Conservation (phyloP, 495 filamentous ascomycete species). For the Trichodelitschia bisporula region DNA sequence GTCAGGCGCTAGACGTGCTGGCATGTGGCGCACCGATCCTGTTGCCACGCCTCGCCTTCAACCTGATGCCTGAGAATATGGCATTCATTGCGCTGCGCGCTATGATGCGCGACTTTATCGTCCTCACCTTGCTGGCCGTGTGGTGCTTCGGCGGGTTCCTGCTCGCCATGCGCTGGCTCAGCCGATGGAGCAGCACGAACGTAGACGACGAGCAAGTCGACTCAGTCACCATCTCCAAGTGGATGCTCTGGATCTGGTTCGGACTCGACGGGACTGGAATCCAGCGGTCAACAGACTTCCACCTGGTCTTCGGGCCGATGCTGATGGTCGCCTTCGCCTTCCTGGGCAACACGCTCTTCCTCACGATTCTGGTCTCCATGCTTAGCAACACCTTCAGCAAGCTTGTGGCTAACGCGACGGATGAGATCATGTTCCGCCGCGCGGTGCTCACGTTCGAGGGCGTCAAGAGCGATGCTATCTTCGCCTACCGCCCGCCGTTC, state of each 20-base stretch:
- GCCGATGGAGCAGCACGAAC: constrained; percentile 9
- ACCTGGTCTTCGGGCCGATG: constrained; percentile 37
- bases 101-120: constrained; percentile 50
- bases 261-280: constrained; percentile 52
- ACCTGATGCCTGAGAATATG: constrained; percentile 47
- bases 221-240: constrained; percentile 37
- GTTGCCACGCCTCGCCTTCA: constrained; percentile 49
- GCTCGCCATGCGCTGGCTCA: constrained; percentile 43
- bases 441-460: constrained; percentile 54
- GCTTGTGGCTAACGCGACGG: constrained; percentile 35
- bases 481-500: constrained; percentile 49
- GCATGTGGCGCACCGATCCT: constrained; percentile 45
- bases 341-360: constrained; percentile 50
- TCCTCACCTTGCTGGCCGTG: constrained; percentile 34
- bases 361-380: constrained; percentile 55
- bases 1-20: constrained; percentile 40
- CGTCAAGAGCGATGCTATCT: constrained; percentile 49
- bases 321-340: constrained; percentile 52
- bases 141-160: constrained; percentile 57
- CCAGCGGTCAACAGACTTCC: constrained; percentile 35
- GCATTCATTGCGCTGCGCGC: constrained; percentile 44
- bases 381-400: constrained; percentile 45
- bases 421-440: constrained; percentile 45
- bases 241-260: constrained; percentile 71
- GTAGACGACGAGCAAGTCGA: constrained; percentile 16